These are phyloP conservation scores for Beauveria sp. DNA, from an alignment of 2,329 filamentous ascomycete species.

Conservation along the genomic window DNA sequence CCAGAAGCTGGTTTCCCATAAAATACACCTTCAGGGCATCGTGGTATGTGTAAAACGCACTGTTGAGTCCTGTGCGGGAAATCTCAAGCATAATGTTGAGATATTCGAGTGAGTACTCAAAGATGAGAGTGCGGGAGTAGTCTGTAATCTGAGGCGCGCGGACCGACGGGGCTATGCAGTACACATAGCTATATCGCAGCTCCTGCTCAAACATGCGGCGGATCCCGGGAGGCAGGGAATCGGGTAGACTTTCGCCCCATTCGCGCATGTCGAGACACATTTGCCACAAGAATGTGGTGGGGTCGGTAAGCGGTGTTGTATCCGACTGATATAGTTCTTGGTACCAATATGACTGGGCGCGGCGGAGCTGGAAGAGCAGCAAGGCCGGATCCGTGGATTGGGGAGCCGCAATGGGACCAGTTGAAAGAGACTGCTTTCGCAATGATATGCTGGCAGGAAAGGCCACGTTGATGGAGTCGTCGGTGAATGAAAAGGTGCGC, in stretches of 20 bases:
- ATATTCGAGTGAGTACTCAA: slow-evolving; percentile 80
- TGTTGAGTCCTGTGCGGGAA: slow-evolving; percentile 49
- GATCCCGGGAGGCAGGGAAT: slow-evolving; percentile 55
- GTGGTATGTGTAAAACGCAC: slow-evolving; percentile 74
- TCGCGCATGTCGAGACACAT: slow-evolving; percentile 68
- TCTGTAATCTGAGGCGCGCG: slow-evolving; percentile 65
- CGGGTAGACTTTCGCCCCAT: slow-evolving; percentile 70
- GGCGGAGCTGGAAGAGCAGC: slow-evolving; percentile 74
- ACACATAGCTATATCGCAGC: slow-evolving; percentile 81
- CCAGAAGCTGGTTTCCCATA: slow-evolving; percentile 56
- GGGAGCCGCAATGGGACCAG: slow-evolving; percentile 35
- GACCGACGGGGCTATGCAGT: slow-evolving; percentile 76
- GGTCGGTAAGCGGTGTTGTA: slow-evolving; percentile 57
- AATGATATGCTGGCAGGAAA: slow-evolving; percentile 49
- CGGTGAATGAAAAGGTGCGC: slow-evolving; percentile 86
- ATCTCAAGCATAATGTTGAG: slow-evolving; percentile 65
- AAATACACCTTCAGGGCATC: slow-evolving; percentile 82
- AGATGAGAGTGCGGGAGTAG: slow-evolving; percentile 73
- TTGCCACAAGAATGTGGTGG: slow-evolving; percentile 66
- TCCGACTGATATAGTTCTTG: slow-evolving; percentile 79
- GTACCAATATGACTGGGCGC: slow-evolving; percentile 82
- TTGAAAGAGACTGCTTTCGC: slow-evolving; percentile 34
- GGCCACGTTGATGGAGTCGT: slow-evolving; percentile 77
- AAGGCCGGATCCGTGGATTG: slow-evolving; percentile 61
- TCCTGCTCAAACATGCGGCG: slow-evolving; percentile 80